phyloP scores from a whole-genome alignment of 305 asterid species.

The Andrographis paniculata region DNA sequence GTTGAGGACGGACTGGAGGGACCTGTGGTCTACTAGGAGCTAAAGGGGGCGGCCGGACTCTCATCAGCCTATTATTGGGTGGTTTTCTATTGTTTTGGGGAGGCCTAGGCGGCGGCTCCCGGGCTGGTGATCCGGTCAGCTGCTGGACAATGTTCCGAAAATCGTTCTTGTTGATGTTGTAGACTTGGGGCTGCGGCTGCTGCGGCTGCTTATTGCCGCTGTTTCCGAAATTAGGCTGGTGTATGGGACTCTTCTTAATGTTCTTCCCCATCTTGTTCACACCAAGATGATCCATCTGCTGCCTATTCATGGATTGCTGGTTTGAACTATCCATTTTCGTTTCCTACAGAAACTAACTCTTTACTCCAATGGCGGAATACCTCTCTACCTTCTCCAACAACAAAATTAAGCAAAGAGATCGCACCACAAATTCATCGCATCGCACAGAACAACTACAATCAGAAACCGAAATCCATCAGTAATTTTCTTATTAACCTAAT shows the following conservation, averaged over 20 bases:
- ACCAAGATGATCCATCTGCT: conserved; percentile 62
- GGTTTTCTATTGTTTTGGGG: conserved; percentile 62
- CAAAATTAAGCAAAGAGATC: too few relatives aligned
- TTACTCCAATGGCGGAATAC: too few relatives aligned
- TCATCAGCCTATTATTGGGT: conserved; percentile 61
- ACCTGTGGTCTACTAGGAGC: conserved; percentile 52
- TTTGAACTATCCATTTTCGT: conserved; percentile 47
- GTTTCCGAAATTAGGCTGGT: conserved; percentile 59
- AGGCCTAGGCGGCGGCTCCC: conserved; percentile 54
- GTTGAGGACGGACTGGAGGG: conserved; percentile 49
- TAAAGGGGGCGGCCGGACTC: conserved; percentile 82
- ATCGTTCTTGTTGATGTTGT: conserved; percentile 76
- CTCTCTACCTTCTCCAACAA: too few relatives aligned
- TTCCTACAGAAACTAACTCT: too few relatives aligned
- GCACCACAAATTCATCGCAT: too few relatives aligned
- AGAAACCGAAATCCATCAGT: too few relatives aligned
- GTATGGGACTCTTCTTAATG: conserved; percentile 78
- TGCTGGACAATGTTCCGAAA: conserved; percentile 71
- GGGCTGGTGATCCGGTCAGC: conserved; percentile 76
- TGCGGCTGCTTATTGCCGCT: conserved; percentile 75
- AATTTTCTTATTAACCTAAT: too few relatives aligned
- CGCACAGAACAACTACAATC: too few relatives aligned
- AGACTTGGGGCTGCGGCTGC: conserved; percentile 87
- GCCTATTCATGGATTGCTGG: conserved; percentile 38
- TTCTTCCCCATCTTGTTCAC: conserved; percentile 77